Evolutionary conservation across 2,329 filamentous ascomycete species (phyloP), one percentile per base, ranked within the genome.

Genomic region (Penicillium polonicum): DNA sequence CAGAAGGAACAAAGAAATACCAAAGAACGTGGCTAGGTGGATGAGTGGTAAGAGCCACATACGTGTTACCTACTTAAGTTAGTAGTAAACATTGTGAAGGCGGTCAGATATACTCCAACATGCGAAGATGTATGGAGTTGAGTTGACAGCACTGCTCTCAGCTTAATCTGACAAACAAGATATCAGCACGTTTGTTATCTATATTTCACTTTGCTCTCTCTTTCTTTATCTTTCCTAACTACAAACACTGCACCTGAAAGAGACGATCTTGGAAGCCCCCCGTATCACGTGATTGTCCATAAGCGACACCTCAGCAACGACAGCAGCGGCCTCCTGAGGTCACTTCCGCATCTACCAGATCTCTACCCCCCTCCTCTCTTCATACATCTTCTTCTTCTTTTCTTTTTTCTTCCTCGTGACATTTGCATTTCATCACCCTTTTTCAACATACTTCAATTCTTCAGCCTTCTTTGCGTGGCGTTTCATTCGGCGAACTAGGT

Each of bases 301-400:
- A 72, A 74, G 71, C 71, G 72, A 73, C 72, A 74, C 72, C 72
- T 74, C 70, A 74, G 72, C 72, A 74, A 73, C 69, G 65, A 69
- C 69, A 66, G 66, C 66, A 66, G 59, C 68, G 68, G 71, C 67
- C 72, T 75, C 74, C 72, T 74, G 73, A 75, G 72, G 71, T 72
- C 72, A 72, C 71, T 72, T 71, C 71, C 68, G 69, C 65, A 66
- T 72, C 69, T 63, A 60, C 61, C 67, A 65, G 66, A 68, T 64
- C 60, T 60, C 39, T 55, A 60, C 52, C 57, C 58, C 65, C 58
- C 55, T 56, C 55, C 49, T 60, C 50, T 58, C 48, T 67, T 59
- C 42, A 59, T 63, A 56, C 60, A 57, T 57, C 42, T 25, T 48
- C 45, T 57, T 59, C 56, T 46, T 57, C 44, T 56, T 43, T 53